Evolutionary conservation across 768 basidiomycete species (phyloP).

Genomic region (Kwoniella sp.): DNA sequence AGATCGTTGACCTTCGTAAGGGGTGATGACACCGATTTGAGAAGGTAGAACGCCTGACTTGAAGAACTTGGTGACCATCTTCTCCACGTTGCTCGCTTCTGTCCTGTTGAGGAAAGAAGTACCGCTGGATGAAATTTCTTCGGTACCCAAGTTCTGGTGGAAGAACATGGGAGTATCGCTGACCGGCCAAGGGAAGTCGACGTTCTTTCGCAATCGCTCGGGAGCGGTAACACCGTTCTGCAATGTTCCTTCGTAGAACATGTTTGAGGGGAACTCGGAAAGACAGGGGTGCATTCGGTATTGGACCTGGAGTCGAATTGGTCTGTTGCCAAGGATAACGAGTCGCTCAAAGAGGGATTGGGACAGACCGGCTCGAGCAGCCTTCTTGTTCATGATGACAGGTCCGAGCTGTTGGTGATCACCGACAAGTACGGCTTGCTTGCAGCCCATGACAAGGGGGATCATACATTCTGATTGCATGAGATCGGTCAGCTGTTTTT

Average conservation of each 20-base stretch:
- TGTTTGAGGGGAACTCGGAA: slow-evolving; percentile 98
- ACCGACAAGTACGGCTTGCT: slow-evolving; percentile 96
- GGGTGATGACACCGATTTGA: slow-evolving; percentile 98
- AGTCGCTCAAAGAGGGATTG: slow-evolving; percentile 98
- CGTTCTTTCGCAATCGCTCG: slow-evolving; percentile 93
- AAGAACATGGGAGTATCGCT: slow-evolving; percentile 99
- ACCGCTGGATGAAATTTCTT: slow-evolving; percentile 97
- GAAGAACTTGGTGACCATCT: slow-evolving; percentile 99
- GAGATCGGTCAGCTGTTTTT: slow-evolving; percentile 37
- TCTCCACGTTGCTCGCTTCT: slow-evolving; percentile 98
- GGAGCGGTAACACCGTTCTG: slow-evolving; percentile 99
- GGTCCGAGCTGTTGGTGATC: slow-evolving; percentile 97
- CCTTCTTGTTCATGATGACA: slow-evolving; percentile 99
- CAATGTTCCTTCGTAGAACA: slow-evolving; percentile 99
- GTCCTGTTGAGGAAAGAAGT: slow-evolving; percentile 98
- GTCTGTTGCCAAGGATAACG: slow-evolving; percentile 89
- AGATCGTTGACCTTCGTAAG: slow-evolving; percentile 97
- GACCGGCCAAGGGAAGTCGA: slow-evolving; percentile 98
- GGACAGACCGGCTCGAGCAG: slow-evolving; percentile 95
- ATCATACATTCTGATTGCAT: slow-evolving; percentile 88
- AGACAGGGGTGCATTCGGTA: slow-evolving; percentile 99
- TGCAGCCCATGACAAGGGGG: slow-evolving; percentile 94
- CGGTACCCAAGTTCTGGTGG: slow-evolving; percentile 98
- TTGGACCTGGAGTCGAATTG: slow-evolving; percentile 97
- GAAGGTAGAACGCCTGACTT: slow-evolving; percentile 92